These are phyloP conservation scores for Penstemon newberryi DNA, from an alignment of 257 asterid genomes.

Conservation along the genomic window DNA sequence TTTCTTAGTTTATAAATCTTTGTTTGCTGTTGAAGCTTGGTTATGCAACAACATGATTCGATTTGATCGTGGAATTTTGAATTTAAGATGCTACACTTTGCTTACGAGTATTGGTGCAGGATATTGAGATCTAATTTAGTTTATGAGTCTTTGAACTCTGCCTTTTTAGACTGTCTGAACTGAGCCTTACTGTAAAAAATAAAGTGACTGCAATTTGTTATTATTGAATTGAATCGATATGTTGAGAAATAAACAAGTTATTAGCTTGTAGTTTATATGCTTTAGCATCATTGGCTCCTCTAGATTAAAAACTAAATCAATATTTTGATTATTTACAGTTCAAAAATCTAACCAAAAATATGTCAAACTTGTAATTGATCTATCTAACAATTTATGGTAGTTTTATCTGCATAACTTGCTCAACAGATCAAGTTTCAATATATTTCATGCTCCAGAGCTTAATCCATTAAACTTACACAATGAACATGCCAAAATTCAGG, in stretches of 20 bases:
- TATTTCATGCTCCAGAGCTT: conserved; percentile 13
- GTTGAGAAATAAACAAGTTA: not conserved
- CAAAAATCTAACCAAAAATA: not conserved
- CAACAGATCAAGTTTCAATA: not conserved
- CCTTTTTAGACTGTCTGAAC: not conserved
- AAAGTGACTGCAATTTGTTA: conserved; percentile 16
- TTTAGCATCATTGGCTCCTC: conserved; percentile 2
- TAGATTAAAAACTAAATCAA: conserved; percentile 1
- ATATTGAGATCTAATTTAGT: conserved; percentile 25
- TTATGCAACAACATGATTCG: conserved; percentile 22
- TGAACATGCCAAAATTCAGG: not conserved
- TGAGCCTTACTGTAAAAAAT: conserved; percentile 1
- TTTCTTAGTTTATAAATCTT: not conserved
- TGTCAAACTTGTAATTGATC: conserved; percentile 1
- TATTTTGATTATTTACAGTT: conserved; percentile 1
- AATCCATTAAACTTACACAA: conserved; percentile 3
- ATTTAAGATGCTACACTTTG: conserved; percentile 7
- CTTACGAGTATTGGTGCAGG: conserved; percentile 7
- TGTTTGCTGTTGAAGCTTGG: conserved; percentile 7
- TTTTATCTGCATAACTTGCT: conserved; percentile 10
- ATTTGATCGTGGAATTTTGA: conserved; percentile 16
- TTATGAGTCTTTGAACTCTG: not conserved
- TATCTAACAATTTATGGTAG: conserved; percentile 9
- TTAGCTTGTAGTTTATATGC: conserved; percentile 7
- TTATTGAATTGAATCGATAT: not conserved